A percentile compares a stretch with the other conserved stretches of the same genome.
Conservation (phyloP, 2,329 filamentous ascomycete species). For the Phialophora expanda region DNA sequence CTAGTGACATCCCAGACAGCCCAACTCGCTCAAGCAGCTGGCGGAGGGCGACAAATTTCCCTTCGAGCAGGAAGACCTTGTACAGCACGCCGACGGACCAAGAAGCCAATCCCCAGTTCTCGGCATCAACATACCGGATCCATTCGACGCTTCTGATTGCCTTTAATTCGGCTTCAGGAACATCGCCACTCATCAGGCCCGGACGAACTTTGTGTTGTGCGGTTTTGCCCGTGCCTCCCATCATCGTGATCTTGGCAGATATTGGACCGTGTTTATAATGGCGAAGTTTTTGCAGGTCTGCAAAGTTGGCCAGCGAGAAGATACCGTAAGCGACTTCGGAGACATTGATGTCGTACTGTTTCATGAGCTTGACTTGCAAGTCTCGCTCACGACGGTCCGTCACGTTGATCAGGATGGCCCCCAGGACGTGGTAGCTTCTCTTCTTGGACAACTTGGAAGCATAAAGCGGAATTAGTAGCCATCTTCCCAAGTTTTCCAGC, state of each 20-base stretch:
- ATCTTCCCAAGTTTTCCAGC: constrained; percentile 72
- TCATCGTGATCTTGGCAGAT: constrained; percentile 31
- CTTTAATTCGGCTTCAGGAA: constrained; percentile 67
- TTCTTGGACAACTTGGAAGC: constrained; percentile 72
- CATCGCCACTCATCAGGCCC: constrained; percentile 71
- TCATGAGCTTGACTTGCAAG: constrained; percentile 74
- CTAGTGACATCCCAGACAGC: constrained; percentile 54
- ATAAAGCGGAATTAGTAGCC: constrained; percentile 84
- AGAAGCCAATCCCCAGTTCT: constrained; percentile 73
- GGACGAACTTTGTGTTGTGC: constrained; percentile 60
- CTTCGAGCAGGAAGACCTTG: constrained; percentile 78
- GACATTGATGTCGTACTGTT: constrained; percentile 73
- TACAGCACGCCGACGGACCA: constrained; percentile 73
- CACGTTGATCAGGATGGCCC: constrained; percentile 76
- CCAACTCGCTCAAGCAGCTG: constrained; percentile 59
- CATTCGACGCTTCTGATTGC: constrained; percentile 84
- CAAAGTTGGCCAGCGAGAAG: constrained; percentile 60
- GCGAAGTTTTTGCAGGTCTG: constrained; percentile 43
- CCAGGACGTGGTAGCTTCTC: constrained; percentile 71
- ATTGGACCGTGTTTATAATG: constrained; percentile 8
- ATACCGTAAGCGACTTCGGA: constrained; percentile 69
- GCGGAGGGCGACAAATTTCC: constrained; percentile 60
- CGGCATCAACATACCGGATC: constrained; percentile 74
- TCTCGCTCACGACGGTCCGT: constrained; percentile 68
- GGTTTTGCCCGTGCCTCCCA: constrained; percentile 30